Evolutionary conservation across 345 rosid genomes (phyloP), one percentile per base, ranked within the genome.

Genomic region (Aquilaria malaccensis): DNA sequence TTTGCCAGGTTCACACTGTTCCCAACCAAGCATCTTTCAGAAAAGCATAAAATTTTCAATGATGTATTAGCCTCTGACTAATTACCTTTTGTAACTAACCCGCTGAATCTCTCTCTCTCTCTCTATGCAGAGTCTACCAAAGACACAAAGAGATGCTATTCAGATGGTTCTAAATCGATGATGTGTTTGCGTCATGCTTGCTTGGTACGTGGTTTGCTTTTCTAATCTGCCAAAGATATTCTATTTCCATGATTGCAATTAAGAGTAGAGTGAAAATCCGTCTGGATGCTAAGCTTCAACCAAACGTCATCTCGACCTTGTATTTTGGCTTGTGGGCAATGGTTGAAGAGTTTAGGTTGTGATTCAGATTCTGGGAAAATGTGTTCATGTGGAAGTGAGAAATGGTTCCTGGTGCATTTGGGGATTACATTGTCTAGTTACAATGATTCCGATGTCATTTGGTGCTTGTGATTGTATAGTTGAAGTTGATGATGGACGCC

Each of bases 1-100:
- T 93, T 74, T 84, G 75, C 80, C 97, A 80, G 96, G 97, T 85
- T 11, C 52, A 62, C 30, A 70, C 33, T 55, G 15, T 30, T 62
- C 52, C 61, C 45, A 1, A 13, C 47, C 64, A 62, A 61, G 62
- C 37, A 59, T 56, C 63, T 32, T 49, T 11, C 4, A 6, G 30
- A 45, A 48, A 9, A 68, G 9, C 1, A 54, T 14, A 7, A 61
- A 13, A 13, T 52, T 10, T 14, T 46, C 29, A 6, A 3, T 22
- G 22, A 22, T 22, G 22, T 22, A 22, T 22, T 22, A 22, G 22
- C 22, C 22, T 22, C 22, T 22, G 22, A 22, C 22, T 22, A 43
- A 64, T 32, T 47, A 14, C 7, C 15, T 33, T 2, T 0, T 13
- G 46, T 32, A 45, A 37, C 30, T 41, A 12, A 9, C 62, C 55